A percentile compares a stretch with the other conserved stretches of the same genome.
phyloP scores from a whole-genome alignment of 2,329 filamentous ascomycete genomes.

The Colletotrichum filicis region DNA sequence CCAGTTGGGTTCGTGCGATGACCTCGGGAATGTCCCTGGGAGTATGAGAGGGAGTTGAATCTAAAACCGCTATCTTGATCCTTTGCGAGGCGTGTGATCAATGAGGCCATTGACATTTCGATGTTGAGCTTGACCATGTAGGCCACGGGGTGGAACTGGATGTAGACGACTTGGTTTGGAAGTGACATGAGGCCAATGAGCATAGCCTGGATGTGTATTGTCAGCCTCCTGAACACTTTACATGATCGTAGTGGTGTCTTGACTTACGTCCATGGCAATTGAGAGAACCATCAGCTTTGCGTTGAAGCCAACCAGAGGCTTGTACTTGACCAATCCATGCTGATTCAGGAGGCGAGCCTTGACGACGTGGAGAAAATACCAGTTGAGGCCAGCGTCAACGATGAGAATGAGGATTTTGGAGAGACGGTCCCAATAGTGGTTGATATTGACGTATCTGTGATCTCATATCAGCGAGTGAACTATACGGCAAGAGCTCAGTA shows the following conservation, averaged over 20 bases:
- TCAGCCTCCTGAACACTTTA: background rate
- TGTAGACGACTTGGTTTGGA: conserved; percentile 49
- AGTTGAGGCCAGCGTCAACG: conserved; percentile 62
- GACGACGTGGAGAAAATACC: conserved; percentile 61
- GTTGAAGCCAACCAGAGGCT: conserved; percentile 60
- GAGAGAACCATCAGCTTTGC: conserved; percentile 60
- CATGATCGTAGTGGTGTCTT: no score
- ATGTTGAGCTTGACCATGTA: conserved; percentile 66
- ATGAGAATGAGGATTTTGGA: conserved; percentile 63
- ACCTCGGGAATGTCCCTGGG: background rate
- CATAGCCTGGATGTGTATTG: conserved; percentile 31
- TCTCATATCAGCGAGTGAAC: background rate
- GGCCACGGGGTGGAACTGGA: conserved; percentile 63
- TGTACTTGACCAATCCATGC: conserved; percentile 60
- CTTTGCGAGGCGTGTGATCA: conserved; percentile 51
- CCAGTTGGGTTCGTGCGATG: background rate
- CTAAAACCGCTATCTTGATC: conserved; percentile 20
- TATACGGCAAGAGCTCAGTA: accelerated
- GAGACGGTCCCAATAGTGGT: conserved; percentile 62
- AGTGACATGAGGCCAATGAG: conserved; percentile 49
- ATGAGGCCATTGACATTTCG: conserved; percentile 64
- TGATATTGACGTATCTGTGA: conserved; percentile 51
- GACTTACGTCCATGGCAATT: conserved; percentile 58
- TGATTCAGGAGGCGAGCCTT: conserved; percentile 58
- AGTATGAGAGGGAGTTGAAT: conserved; percentile 31